phyloP scores from a whole-genome alignment of 1,139 yeast genomes.

The Debaryomyces subglobosus region DNA sequence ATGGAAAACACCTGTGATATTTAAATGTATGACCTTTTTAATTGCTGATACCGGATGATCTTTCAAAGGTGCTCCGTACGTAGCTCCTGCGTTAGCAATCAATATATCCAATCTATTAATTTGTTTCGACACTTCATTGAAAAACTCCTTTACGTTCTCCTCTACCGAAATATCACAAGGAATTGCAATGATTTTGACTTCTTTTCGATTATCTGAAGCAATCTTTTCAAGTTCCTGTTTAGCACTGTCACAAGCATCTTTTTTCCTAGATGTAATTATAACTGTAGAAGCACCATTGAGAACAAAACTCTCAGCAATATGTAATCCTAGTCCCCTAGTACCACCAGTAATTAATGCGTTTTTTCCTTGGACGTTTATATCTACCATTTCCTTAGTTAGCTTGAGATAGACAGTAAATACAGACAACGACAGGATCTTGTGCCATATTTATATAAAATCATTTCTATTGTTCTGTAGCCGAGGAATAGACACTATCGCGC shows the following conservation, averaged over 20 bases:
- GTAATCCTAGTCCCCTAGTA: constrained; percentile 16
- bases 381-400: not conserved
- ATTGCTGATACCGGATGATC: constrained; percentile 1
- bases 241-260: constrained; percentile 6
- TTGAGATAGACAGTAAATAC: not conserved
- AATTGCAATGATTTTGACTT: constrained; percentile 4
- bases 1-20: constrained; percentile 3
- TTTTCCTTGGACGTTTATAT: constrained; percentile 11
- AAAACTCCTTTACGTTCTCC: constrained; percentile 1
- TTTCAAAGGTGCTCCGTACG: constrained; percentile 5
- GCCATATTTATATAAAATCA: not conserved
- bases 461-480: not conserved
- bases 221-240: not conserved
- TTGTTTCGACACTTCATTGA: not conserved
- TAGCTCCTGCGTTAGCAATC: constrained; percentile 7
- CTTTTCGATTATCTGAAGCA: not conserved
- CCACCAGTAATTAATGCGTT: constrained; percentile 16
- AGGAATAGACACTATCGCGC: not conserved
- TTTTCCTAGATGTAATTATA: constrained; percentile 7
- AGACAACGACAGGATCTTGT: not conserved
- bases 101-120: constrained; percentile 8
- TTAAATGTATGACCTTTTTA: constrained; percentile 3
- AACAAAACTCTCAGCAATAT: constrained; percentile 13
- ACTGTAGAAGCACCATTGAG: constrained; percentile 6
- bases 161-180: constrained; percentile 5